Base-by-base conservation (phyloP, 1,139 yeast species). In the Suhomyces taliae region DNA sequence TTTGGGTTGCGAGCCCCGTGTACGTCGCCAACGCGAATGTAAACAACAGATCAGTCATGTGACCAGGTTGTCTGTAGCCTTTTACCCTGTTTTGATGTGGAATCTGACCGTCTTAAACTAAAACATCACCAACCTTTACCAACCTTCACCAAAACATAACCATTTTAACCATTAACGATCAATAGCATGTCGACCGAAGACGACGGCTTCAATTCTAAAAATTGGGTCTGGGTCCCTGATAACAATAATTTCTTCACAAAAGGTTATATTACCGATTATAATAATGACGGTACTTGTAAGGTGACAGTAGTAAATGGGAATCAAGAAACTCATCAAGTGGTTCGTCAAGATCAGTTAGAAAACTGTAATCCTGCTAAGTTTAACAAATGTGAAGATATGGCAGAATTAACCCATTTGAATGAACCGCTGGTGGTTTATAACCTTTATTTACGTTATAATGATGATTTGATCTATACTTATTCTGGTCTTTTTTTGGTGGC, bases 361-460 rank as follows among this genome's bases (percentile, higher is more conserved):
- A 82, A 83, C 54, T 85, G 87, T 47, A 93, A 93, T 62, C 99
- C 99, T 1, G 77, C 85, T n/a, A 88, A 89, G 58, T 93, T 93
- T 65, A 95, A 93, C 66, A 86, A 84, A 59, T 91, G 95, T 50
- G 84, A 87, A 56, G 97, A 93, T 62, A 90, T 93, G 95, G 98
- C 99, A 0, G 96, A 91, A 57, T 74, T 93, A 57, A 95, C 99
- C 1, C 91, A 86, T 64, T 74, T 93, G 54, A 95, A 93, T 64
- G 99, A 93, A 64, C 96, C 99, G 0, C 87, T 96, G 0, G 98
- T 93, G 31, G 81, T 93, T 10, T 79, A 90, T 67, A 95, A 93
- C 63, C 66, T 93, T 52, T 81, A 83, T 56, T 72, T 85, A 49
- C 77, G 99, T 55, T 95, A 91, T 66, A 69, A 74, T 53, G 85